phyloP scores from a whole-genome alignment of 257 asterid genomes.

The Solanum habrochaites region DNA sequence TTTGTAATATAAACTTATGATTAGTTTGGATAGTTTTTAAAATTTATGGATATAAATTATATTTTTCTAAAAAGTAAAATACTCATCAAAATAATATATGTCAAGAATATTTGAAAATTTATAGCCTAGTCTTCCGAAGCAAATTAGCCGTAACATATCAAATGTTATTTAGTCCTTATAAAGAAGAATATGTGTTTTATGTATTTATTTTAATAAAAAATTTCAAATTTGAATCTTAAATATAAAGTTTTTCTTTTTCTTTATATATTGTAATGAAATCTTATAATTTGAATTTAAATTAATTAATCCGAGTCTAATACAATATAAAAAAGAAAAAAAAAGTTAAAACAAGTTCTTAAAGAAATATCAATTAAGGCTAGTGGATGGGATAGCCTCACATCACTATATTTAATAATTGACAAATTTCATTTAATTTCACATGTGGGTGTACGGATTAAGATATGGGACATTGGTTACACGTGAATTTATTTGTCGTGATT shows the following conservation, averaged over 20 bases:
- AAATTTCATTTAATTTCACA: not conserved
- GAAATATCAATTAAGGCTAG: not conserved
- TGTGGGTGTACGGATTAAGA: not conserved
- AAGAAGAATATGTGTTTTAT: not conserved
- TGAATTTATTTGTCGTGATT: rapidly evolving
- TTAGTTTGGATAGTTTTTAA: no score
- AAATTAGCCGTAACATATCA: not conserved
- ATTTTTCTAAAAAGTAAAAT: no score
- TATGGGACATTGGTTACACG: not conserved
- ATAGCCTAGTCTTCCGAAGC: no score
- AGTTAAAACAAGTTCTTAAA: not conserved
- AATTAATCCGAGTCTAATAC: not conserved
- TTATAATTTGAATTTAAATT: not conserved
- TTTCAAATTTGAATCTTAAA: not conserved
- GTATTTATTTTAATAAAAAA: not conserved
- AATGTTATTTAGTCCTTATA: not conserved
- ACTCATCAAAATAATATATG: no score
- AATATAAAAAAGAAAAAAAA: not conserved
- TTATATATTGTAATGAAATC: not conserved
- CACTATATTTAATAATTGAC: not conserved
- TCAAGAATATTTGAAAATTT: no score
- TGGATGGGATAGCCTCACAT: not conserved
- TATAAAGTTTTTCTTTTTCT: not conserved
- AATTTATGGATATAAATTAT: no score
- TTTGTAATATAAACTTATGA: no score